Percentiles rank a stretch among this genome's conserved stretches.
Conservation (phyloP, 2,329 filamentous ascomycete species). For the Domatiomyces catenatus region DNA sequence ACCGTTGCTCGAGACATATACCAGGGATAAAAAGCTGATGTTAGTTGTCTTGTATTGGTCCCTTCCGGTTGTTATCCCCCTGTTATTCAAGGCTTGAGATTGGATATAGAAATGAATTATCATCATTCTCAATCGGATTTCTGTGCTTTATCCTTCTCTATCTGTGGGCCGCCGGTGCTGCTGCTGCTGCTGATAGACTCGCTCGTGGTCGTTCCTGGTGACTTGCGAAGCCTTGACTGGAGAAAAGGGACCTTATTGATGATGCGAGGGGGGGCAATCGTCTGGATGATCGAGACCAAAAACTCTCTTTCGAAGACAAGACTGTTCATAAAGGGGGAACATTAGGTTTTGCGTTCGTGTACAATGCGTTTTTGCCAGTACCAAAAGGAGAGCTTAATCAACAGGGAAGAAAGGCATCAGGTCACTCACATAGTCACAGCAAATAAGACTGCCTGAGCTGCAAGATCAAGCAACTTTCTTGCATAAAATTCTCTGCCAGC, state of each 20-base stretch:
- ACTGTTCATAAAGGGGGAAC: conserved; percentile 2
- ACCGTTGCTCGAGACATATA: neutral
- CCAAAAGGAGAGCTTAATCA: neutral
- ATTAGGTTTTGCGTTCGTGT: neutral
- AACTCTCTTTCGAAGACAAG: conserved; percentile 12
- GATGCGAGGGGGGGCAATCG: conserved; percentile 13
- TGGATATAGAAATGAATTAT: neutral
- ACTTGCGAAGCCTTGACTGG: conserved; percentile 7
- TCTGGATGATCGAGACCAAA: conserved; percentile 8
- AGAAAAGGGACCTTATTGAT: conserved; percentile 19
- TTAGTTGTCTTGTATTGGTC: neutral
- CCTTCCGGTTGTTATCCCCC: neutral
- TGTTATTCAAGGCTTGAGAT: neutral
- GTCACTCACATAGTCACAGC: conserved; percentile 11
- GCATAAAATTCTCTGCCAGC: neutral
- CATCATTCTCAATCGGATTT: neutral
- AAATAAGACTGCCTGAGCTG: conserved; percentile 3
- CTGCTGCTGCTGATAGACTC: neutral
- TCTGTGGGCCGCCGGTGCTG: no score
- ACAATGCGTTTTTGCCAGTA: neutral
- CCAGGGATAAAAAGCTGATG: neutral
- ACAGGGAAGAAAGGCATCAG: neutral
- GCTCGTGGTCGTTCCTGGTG: neutral
- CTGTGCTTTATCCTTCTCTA: neutral
- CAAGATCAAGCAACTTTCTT: neutral